Base-by-base conservation (phyloP, 2,329 filamentous ascomycete species). In the Aspergillus neoniger region DNA sequence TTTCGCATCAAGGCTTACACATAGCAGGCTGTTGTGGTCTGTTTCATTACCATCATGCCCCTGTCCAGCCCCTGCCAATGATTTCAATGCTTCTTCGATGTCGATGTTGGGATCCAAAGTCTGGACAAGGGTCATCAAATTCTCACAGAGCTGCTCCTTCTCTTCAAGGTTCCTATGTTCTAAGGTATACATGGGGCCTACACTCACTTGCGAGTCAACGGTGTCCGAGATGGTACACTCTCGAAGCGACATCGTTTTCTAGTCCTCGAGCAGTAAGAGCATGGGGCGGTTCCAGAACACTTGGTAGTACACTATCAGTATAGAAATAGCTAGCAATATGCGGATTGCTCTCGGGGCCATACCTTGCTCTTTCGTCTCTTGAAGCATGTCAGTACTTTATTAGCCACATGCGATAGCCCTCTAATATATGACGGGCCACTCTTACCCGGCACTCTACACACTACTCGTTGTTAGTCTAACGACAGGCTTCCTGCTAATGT, bases 221-320 rank as follows among this genome's bases (percentile, higher is more conserved):
- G 65, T 2, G 63, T 66, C 5, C 65, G 62, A 5, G 53, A 59
- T 0, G 59, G 63, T 32, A 58, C 43, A 10, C 44, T 56, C 17
- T 51, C 57, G 30, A 63, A 65, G 7, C 59, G n/a, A 32, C 64
- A 66, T 8, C n/a, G 5, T 32, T 65, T 66, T 2, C 56, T 57
- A 23, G 19, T 57, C 39, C 57, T 49, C 15, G 50, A 36, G 32
- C 64, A 66, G 47, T 65, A 66, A 1, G 44, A 55, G 48, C 64
- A 66, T 5, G 63, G 64, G 8, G 52, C 28, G n/a, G 55, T 32
- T 10, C 64, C 64, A 4, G 64, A 66, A 52, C 63, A 66, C 64
- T 66, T 36, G 17, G 9, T 6, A 12, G 9, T n/a, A 5, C 2
- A 41, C 14, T 7, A 17, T 36, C 32, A 12, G 25, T 44, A 49